Evolutionary conservation across 768 basidiomycete species (phyloP).

Genomic region (Lactarius hengduanensis): DNA sequence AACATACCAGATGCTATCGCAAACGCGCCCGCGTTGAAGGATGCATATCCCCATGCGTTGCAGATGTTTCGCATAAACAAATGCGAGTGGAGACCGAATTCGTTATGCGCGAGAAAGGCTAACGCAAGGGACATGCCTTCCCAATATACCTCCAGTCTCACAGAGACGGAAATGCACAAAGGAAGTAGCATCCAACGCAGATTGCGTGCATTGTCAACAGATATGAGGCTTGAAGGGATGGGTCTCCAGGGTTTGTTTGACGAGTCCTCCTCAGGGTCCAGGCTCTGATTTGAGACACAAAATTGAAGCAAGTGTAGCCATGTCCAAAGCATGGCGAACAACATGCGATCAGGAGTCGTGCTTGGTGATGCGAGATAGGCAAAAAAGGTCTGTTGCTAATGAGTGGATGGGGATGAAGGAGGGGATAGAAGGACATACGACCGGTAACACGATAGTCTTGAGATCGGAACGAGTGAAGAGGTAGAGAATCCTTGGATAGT

Average conservation of each 20-base stretch:
- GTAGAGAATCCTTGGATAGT: conserved; percentile 14
- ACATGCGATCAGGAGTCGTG: conserved; percentile 1
- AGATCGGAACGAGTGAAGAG: conserved; percentile 24
- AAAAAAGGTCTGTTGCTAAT: conserved; percentile 16
- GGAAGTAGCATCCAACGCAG: conserved; percentile 32
- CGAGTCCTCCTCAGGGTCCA: conserved; percentile 32
- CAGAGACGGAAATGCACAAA: conserved; percentile 24
- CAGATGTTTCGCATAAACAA: conserved; percentile 27
- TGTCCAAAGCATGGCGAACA: conserved; percentile 28
- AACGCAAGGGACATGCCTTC: conserved; percentile 24
- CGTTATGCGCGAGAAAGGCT: conserved; percentile 30
- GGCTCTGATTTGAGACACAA: conserved; percentile 33
- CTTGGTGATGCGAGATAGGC: conserved; percentile 15
- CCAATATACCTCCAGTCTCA: conserved; percentile 19
- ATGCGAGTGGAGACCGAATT: conserved; percentile 27
- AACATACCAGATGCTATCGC: conserved; percentile 13
- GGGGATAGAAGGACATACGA: not conserved
- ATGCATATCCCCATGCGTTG: conserved; percentile 28
- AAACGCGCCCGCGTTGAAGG: conserved; percentile 33
- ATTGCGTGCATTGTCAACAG: conserved; percentile 19
- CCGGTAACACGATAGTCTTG: conserved; percentile 24
- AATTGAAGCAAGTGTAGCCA: conserved; percentile 37
- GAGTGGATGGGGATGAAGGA: not conserved
- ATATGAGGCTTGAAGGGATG: conserved; percentile 31
- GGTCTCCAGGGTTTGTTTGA: conserved; percentile 33